Conservation (phyloP, 192 early-diverging fungal genomes). For the Powellomyces hirtus region DNA sequence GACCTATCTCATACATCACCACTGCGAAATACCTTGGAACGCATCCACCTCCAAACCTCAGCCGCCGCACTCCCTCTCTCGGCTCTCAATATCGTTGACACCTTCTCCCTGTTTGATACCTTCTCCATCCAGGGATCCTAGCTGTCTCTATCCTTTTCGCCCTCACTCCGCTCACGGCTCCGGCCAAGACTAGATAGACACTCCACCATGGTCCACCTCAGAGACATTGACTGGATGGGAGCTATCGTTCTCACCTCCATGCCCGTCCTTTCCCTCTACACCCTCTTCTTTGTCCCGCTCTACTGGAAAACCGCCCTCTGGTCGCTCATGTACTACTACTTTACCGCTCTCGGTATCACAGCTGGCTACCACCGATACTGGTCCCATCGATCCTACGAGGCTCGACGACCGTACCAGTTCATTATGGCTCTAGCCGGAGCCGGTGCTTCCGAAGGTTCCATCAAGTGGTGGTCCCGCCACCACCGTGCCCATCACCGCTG, state of each 20-base stretch:
- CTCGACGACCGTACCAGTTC: conserved; percentile 32
- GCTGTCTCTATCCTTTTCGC: neutral
- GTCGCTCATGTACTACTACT: conserved; percentile 67
- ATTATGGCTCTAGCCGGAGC: conserved; percentile 40
- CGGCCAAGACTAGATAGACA: too few relatives aligned
- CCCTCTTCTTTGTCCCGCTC: conserved; percentile 69
- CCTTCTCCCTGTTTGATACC: too few relatives aligned
- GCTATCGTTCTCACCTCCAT: conserved; percentile 39
- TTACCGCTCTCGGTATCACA: conserved; percentile 76
- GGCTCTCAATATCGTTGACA: too few relatives aligned
- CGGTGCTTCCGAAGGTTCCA: conserved; percentile 48
- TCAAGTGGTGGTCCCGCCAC: conserved; percentile 53
- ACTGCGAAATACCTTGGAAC: too few relatives aligned
- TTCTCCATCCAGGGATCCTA: too few relatives aligned
- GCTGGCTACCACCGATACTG: conserved; percentile 66
- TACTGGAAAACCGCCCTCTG: conserved; percentile 69
- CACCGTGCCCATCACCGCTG: conserved; percentile 54
- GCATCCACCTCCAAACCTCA: too few relatives aligned
- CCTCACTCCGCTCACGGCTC: neutral
- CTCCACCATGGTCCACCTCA: conserved; percentile 17
- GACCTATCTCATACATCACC: too few relatives aligned
- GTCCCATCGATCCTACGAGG: conserved; percentile 52
- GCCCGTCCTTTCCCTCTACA: conserved; percentile 80
- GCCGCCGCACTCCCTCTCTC: too few relatives aligned
- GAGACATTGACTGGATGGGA: conserved; percentile 42